Percentiles rank a stretch among this genome's conserved stretches.
Evolutionary conservation across 495 filamentous ascomycete species (phyloP).

Genomic region (Penicillium samsonianum): DNA sequence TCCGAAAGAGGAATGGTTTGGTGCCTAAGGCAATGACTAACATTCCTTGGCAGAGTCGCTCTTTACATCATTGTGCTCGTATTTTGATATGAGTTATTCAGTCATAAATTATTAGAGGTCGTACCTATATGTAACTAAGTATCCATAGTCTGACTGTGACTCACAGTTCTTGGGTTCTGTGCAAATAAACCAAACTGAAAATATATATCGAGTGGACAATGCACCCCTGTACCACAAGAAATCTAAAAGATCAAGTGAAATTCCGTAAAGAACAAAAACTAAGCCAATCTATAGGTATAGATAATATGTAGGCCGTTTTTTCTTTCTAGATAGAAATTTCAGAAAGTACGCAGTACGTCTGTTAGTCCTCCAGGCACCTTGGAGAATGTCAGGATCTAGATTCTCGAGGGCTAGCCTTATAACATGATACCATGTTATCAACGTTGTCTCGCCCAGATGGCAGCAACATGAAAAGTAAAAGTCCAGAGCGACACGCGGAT

Average conservation of each 20-base stretch:
- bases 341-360: not conserved
- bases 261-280: no score
- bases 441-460: not conserved
- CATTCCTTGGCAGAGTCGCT: not conserved
- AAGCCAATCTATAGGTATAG: no score
- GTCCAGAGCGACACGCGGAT: not conserved
- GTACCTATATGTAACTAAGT: not conserved
- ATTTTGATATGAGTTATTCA: not conserved
- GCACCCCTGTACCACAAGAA: not conserved
- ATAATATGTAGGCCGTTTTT: no score
- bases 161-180: not conserved
- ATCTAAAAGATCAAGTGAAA: not conserved
- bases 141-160: not conserved
- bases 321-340: not conserved
- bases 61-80: not conserved
- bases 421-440: not conserved
- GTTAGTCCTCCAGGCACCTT: no score
- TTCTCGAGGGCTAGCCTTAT: not conserved
- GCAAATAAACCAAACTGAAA: not conserved
- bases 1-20: slow-evolving; percentile 34
- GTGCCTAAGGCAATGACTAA: slow-evolving; percentile 3
- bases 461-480: not conserved
- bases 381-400: not conserved
- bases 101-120: not conserved
- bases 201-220: not conserved